phyloP scores from a whole-genome alignment of 495 filamentous ascomycete species.

The Penicillium mononematosum region DNA sequence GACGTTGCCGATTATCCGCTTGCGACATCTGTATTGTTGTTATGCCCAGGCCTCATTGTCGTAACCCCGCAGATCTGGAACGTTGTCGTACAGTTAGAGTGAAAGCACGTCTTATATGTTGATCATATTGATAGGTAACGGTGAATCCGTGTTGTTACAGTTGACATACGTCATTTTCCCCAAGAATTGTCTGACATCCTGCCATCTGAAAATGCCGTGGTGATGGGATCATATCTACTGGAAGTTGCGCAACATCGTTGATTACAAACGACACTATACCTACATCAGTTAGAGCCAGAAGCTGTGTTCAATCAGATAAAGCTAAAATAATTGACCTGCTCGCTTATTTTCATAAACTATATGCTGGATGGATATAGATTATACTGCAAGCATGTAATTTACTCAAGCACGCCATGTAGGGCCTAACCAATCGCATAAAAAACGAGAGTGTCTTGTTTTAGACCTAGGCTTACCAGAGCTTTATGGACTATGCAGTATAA shows the following conservation, averaged over 20 bases:
- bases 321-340: too few relatives aligned
- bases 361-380: background rate
- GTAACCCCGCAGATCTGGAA: slow-evolving; percentile 3
- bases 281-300: background rate
- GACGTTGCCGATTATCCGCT: slow-evolving; percentile 19
- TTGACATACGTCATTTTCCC: slow-evolving; percentile 7
- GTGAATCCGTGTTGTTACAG: background rate
- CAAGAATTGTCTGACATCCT: slow-evolving; percentile 13
- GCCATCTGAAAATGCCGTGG: background rate
- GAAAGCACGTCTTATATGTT: slow-evolving; percentile 10
- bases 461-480: too few relatives aligned
- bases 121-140: background rate
- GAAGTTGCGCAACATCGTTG: slow-evolving; percentile 13
- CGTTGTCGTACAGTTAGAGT: slow-evolving; percentile 2
- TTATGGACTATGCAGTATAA: background rate
- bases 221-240: slow-evolving; percentile 4
- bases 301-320: background rate
- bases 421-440: background rate
- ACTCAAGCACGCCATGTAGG: slow-evolving; percentile 7
- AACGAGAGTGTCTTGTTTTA: background rate
- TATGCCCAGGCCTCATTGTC: background rate
- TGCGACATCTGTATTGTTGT: background rate
- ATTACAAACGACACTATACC: background rate
- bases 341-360: background rate
- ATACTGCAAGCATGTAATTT: background rate